Conservation (phyloP, 1,284 basidiomycete genomes). For the Cutaneotrichosporon sp. region DNA sequence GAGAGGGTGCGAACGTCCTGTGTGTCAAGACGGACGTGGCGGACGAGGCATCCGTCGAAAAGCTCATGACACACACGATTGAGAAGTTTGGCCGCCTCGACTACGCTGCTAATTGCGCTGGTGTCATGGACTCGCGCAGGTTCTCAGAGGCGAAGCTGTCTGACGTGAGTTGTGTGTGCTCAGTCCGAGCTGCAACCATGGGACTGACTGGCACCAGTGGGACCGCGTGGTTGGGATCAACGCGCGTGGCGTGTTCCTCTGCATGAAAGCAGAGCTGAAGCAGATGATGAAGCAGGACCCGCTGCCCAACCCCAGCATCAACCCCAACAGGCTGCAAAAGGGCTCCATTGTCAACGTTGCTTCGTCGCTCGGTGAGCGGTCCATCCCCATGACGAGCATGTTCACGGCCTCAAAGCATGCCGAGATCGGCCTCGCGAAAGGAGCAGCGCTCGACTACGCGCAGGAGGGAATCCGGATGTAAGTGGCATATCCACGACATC, state of each 20-base stretch:
- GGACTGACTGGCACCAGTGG: not conserved
- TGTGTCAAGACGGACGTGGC: constrained; percentile 12
- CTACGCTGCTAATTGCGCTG: constrained; percentile 36
- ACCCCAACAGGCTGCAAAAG: constrained; percentile 11
- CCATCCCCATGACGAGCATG: not conserved
- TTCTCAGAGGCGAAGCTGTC: not conserved
- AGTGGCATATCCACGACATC: not conserved
- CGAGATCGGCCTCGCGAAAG: constrained; percentile 14
- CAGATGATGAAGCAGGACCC: constrained; percentile 16
- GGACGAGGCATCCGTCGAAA: constrained; percentile 11
- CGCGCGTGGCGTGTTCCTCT: constrained; percentile 15
- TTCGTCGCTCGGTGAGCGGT: not conserved
- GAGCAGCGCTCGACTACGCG: constrained; percentile 12
- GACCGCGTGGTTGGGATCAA: not conserved
- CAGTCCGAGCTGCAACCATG: no score
- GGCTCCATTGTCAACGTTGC: constrained; percentile 21
- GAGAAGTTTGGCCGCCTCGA: constrained; percentile 30
- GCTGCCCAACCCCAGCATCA: not conserved
- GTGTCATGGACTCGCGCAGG: constrained; percentile 5
- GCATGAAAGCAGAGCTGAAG: constrained; percentile 10
- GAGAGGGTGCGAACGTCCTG: not conserved
- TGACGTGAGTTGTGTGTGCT: constrained; percentile 4
- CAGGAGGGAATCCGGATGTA: constrained; percentile 9
- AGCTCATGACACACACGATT: constrained; percentile 2
- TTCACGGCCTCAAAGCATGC: constrained; percentile 13